Conservation (phyloP, 139 green algal species). For the Asterochloris sp. region DNA sequence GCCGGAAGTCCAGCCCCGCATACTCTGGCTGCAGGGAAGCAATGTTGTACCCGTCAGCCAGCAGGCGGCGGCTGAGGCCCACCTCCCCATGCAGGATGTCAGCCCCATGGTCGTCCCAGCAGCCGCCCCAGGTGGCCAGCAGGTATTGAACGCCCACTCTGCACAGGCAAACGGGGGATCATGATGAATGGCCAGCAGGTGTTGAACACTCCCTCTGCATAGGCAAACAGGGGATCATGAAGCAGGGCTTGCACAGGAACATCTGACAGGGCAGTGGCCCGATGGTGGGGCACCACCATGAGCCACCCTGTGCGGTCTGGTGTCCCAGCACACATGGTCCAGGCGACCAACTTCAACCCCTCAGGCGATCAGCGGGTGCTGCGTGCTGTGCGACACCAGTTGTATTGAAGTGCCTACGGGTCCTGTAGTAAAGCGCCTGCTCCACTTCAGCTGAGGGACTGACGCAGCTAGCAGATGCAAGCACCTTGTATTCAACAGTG, state of each 20-base stretch:
- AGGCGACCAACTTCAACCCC: no score
- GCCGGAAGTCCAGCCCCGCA: constrained; percentile 13
- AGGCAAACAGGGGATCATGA: neutral
- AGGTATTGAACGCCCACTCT: constrained; percentile 21
- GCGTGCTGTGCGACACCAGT: no score
- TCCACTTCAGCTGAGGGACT: no score
- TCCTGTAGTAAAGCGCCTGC: no score
- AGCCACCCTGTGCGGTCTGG: no score
- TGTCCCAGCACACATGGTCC: neutral
- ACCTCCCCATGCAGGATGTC: constrained; percentile 21
- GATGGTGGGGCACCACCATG: no score
- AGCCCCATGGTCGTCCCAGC: constrained; percentile 12
- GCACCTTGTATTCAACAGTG: no score
- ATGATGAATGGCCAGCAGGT: constrained; percentile 1
- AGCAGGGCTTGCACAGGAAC: neutral
- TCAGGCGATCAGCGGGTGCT: no score
- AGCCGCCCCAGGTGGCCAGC: constrained; percentile 13
- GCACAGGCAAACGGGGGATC: neutral
- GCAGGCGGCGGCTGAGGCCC: constrained; percentile 3
- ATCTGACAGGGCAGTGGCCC: neutral
- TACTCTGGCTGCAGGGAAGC: constrained; percentile 22
- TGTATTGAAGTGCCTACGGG: no score
- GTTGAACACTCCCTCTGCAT: constrained; percentile 15
- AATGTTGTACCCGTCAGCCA: constrained; percentile 21
- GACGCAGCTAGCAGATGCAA: no score